These are phyloP conservation scores for Cercis canadensis DNA, from an alignment of 306 rosid species.

Conservation along the genomic window DNA sequence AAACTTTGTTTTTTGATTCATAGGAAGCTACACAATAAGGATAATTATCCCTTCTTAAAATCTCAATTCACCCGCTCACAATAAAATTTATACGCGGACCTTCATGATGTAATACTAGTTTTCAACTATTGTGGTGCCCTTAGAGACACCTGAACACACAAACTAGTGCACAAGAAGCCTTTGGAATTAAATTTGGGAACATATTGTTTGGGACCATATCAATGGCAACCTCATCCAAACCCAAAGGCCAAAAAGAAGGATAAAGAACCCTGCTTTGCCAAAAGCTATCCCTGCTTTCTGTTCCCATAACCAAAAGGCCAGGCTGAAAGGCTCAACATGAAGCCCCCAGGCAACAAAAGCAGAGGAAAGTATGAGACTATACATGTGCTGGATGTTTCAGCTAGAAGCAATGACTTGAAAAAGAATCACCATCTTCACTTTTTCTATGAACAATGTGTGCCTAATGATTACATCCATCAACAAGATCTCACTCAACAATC, in stretches of 20 bases:
- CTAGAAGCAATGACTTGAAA: constrained; percentile 4
- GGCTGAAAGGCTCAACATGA: constrained; percentile 31
- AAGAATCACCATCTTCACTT: constrained; percentile 11
- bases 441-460: constrained; percentile 39
- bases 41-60: too few relatives aligned
- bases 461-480: constrained; percentile 26
- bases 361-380: constrained; percentile 13
- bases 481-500: constrained; percentile 35
- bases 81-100: too few relatives aligned
- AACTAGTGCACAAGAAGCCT: neutral
- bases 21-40: too few relatives aligned
- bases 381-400: constrained; percentile 36
- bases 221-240: constrained; percentile 51
- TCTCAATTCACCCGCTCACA: too few relatives aligned
- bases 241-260: constrained; percentile 24
- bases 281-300: too few relatives aligned
- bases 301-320: constrained; percentile 32
- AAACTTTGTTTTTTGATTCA: too few relatives aligned
- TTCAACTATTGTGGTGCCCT: too few relatives aligned
- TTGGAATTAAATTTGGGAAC: constrained; percentile 23
- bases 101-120: too few relatives aligned
- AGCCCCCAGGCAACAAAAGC: constrained; percentile 36
- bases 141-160: neutral
- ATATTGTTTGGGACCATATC: constrained; percentile 35
- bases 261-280: constrained; percentile 42